Evolutionary conservation across 2,329 filamentous ascomycete genomes (phyloP).

Genomic region (Boeremia exigua): DNA sequence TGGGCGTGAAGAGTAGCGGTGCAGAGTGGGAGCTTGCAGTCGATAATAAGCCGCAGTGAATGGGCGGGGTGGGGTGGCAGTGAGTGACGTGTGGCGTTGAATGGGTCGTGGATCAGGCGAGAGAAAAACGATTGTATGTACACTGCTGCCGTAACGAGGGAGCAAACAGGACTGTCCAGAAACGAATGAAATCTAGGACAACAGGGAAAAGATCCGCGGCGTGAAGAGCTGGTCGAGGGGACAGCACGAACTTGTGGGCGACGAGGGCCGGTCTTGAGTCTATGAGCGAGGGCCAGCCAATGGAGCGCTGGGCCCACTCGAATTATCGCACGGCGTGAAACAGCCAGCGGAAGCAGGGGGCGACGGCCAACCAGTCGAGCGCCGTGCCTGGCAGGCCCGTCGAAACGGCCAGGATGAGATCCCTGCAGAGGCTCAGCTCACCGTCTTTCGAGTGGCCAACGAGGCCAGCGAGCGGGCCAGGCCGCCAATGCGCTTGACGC

Average conservation of each 20-base stretch:
- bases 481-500: conserved; percentile 16
- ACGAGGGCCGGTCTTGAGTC: conserved; percentile 10
- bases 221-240: conserved; percentile 14
- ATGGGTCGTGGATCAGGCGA: conserved; percentile 17
- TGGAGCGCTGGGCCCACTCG: conserved; percentile 11
- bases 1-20: conserved; percentile 15
- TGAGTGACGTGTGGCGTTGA: conserved; percentile 17
- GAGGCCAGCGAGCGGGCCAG: conserved; percentile 12
- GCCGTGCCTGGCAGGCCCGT: conserved; percentile 34
- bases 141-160: conserved; percentile 42
- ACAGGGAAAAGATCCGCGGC: conserved; percentile 20
- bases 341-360: conserved; percentile 18
- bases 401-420: conserved; percentile 30
- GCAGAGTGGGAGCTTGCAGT: conserved; percentile 8
- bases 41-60: conserved; percentile 17
- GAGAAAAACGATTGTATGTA: conserved; percentile 22
- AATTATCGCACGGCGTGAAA: conserved; percentile 27
- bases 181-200: conserved; percentile 33
- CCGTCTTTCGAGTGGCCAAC: conserved; percentile 27
- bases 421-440: conserved; percentile 25
- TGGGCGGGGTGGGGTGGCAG: conserved; percentile 13
- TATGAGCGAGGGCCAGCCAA: conserved; percentile 13
- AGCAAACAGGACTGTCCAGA: conserved; percentile 36
- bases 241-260: conserved; percentile 27
- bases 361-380: conserved; percentile 25